phyloP scores from a whole-genome alignment of 1,139 yeast species.

The Kluyveromyces marxianus region DNA sequence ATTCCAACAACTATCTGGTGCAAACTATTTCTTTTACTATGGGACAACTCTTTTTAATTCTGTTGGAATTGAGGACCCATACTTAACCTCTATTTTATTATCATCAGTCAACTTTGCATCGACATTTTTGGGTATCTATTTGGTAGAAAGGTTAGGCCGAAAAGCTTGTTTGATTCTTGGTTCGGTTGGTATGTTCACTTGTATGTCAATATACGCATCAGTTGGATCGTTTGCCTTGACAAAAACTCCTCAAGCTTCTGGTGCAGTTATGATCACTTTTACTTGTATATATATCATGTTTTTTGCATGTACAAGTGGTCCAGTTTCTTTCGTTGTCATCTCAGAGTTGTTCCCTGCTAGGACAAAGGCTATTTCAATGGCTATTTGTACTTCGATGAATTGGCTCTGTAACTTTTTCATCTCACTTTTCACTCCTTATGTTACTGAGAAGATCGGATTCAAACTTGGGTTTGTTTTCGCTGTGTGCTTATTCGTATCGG shows the following conservation, averaged over 20 bases:
- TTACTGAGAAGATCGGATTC: constrained; percentile 45
- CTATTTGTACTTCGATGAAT: constrained; percentile 63
- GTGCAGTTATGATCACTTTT: constrained; percentile 64
- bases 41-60: constrained; percentile 48
- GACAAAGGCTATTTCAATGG: constrained; percentile 69
- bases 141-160: constrained; percentile 65
- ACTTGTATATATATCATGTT: constrained; percentile 68
- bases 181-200: constrained; percentile 50
- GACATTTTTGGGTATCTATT: constrained; percentile 62
- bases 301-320: constrained; percentile 84
- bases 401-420: constrained; percentile 74
- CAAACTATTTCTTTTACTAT: constrained; percentile 49
- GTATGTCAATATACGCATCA: constrained; percentile 57
- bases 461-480: constrained; percentile 67
- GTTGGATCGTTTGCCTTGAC: constrained; percentile 49
- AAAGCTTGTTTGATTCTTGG: constrained; percentile 56
- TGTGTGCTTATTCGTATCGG: constrained; percentile 50
- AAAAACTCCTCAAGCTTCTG: constrained; percentile 36
- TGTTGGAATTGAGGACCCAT: constrained; percentile 40
- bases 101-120: constrained; percentile 70
- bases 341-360: constrained; percentile 74
- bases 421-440: constrained; percentile 63
- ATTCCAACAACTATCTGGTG: constrained; percentile 53
- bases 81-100: constrained; percentile 52
- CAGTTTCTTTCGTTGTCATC: constrained; percentile 66